phyloP scores from a whole-genome alignment of 805 yeast species.

The Candida ipomoeae region DNA sequence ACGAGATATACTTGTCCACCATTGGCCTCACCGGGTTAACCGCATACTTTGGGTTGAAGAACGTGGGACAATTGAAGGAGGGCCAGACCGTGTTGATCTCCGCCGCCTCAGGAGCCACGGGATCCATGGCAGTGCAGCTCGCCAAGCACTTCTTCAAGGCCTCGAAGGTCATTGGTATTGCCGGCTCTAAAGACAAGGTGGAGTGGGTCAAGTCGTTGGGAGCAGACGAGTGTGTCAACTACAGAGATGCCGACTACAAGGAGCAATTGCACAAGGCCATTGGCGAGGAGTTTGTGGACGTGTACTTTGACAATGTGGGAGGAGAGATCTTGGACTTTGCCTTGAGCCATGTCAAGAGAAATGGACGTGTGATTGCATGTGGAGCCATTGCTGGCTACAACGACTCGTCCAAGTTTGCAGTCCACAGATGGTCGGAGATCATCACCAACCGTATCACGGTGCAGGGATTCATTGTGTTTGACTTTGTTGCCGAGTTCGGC shows the following conservation, averaged over 20 bases:
- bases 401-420: constrained; percentile 31
- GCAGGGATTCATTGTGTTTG: constrained; percentile 51
- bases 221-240: constrained; percentile 51
- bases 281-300: constrained; percentile 47
- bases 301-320: constrained; percentile 62
- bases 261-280: constrained; percentile 27
- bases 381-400: constrained; percentile 62
- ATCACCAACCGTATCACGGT: constrained; percentile 49
- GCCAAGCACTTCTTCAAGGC: constrained; percentile 53
- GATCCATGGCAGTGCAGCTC: constrained; percentile 53
- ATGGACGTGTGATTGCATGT: constrained; percentile 52
- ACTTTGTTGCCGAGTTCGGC: constrained; percentile 35
- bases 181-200: constrained; percentile 56
- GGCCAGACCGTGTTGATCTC: constrained; percentile 50
- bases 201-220: constrained; percentile 52
- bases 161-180: constrained; percentile 54
- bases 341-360: constrained; percentile 32
- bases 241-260: constrained; percentile 37
- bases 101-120: constrained; percentile 78
- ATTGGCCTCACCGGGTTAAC: constrained; percentile 59
- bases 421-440: constrained; percentile 41
- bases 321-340: constrained; percentile 52
- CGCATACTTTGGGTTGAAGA: constrained; percentile 53
- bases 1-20: constrained; percentile 43
- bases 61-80: constrained; percentile 44